Evolutionary conservation across 2,329 filamentous ascomycete genomes (phyloP).

Genomic region (Didymella keratinophila): DNA sequence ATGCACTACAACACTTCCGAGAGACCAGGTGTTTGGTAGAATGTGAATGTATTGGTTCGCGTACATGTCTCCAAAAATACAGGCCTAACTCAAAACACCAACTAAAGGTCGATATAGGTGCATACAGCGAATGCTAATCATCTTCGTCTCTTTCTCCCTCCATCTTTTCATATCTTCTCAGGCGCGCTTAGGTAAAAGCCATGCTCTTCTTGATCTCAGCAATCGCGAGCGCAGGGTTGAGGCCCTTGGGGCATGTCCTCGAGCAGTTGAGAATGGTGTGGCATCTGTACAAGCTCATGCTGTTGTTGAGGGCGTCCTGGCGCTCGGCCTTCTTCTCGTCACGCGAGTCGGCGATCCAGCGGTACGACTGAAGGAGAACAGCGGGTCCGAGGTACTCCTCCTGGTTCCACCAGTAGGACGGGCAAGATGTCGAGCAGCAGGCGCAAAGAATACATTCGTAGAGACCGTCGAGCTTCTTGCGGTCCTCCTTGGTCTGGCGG

Average conservation of each 20-base stretch:
- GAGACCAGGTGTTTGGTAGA: constrained; percentile 5
- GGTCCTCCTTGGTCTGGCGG: constrained; percentile 89
- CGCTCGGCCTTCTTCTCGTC: constrained; percentile 89
- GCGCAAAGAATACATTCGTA: constrained; percentile 99
- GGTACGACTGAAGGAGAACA: constrained; percentile 95
- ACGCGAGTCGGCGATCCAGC: constrained; percentile 94
- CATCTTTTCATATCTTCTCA: too few species aligned
- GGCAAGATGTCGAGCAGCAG: constrained; percentile 98
- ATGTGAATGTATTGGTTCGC: constrained; percentile 29
- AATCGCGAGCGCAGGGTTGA: constrained; percentile 95
- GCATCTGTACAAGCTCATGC: constrained; percentile 98
- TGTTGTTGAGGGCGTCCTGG: constrained; percentile 93
- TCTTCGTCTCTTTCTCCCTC: background rate
- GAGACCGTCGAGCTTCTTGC: constrained; percentile 94
- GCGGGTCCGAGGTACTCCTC: constrained; percentile 98
- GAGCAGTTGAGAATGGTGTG: constrained; percentile 99
- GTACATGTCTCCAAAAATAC: constrained; percentile 32
- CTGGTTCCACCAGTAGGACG: constrained; percentile 99
- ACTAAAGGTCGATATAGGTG: constrained; percentile 21
- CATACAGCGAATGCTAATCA: constrained; percentile 24
- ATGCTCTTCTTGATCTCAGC: constrained; percentile 99
- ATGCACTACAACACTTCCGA: background rate
- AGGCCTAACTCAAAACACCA: constrained; percentile 25
- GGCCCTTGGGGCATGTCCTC: constrained; percentile 94
- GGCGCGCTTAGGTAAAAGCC: constrained; percentile 62